Base-by-base conservation (phyloP, 495 filamentous ascomycete species). In the Saxophila tyrrhenica region DNA sequence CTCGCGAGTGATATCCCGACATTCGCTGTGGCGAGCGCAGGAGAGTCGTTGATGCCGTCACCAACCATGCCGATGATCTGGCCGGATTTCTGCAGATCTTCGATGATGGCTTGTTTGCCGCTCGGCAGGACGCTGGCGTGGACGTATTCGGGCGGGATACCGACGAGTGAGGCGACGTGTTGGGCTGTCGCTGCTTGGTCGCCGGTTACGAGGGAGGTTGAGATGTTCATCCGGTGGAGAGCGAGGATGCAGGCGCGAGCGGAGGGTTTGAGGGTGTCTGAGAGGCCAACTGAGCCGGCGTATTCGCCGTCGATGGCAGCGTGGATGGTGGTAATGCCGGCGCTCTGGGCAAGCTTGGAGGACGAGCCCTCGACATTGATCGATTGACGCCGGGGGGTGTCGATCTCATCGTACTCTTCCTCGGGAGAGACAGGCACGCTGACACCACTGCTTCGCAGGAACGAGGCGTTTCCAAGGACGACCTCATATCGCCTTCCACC, bases 31-130 rank as follows among this genome's bases (percentile, higher is more conserved):
- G 91, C 92, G 1, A 99, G 78, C 1, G 92, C 92, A 0, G 92
- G 92, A 0, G 91, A 96, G 73, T 99, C 92, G 67, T 99, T 99
- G 76, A 99, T 96, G 38, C 92, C 92, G 65, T 99, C 92, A 50
- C 92, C 92, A 21, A 97, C 92, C 92, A 99, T 97, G 60, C 88
- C 92, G 21, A 99, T 86, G 49, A 83, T 73, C 43, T 84, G 77
- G 55, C 89, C 88, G 1, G 68, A 58, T 0, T 72, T 73, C 69
- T 96, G 86, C 35, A 96, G 76, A 43, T 80, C 67, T 17, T 79
- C 77, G 66, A 99, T 79, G 63, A 97, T 94, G 23, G 73, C 71
- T 57, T 89, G 87, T 58, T 99, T 99, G 59, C 92, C 82, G 41
- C 86, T 83, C 1, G 92, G 92, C 7, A 86, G 86, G 29, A 89